Conservation (phyloP, 129 eudicot genomes). For the Flaveria linearis region DNA sequence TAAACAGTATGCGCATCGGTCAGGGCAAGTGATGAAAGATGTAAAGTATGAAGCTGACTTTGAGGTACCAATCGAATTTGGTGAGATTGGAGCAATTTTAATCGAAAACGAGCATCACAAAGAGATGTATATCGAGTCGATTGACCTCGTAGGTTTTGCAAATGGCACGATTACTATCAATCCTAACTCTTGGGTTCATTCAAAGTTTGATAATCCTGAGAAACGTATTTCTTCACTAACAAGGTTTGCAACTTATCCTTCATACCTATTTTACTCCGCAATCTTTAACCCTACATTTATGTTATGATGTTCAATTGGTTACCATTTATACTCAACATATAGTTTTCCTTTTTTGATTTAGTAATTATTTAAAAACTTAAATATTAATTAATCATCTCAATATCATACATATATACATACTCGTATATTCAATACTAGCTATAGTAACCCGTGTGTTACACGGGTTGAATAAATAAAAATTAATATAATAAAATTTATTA, state of each 20-base stretch:
- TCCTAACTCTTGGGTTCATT: slow-evolving; percentile 63
- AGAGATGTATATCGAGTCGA: slow-evolving; percentile 50
- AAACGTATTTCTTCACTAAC: slow-evolving; percentile 62
- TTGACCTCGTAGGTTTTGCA: slow-evolving; percentile 48
- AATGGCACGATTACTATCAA: slow-evolving; percentile 30
- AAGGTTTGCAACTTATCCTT: slow-evolving; percentile 46
- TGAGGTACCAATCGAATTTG: slow-evolving; percentile 51
- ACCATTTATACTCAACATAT: not conserved
- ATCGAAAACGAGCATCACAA: slow-evolving; percentile 66
- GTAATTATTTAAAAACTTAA: not conserved
- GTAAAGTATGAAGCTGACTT: slow-evolving; percentile 40
- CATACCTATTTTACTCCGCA: too few relatives aligned
- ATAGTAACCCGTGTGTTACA: too few relatives aligned
- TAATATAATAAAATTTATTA: too few relatives aligned
- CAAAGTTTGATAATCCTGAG: slow-evolving; percentile 42
- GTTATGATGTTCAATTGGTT: not conserved
- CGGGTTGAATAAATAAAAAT: too few relatives aligned
- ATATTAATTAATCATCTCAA: not conserved
- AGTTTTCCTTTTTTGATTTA: not conserved
- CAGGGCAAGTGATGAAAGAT: slow-evolving; percentile 16
- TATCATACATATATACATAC: not conserved
- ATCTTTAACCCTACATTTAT: not conserved
- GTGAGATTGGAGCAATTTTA: slow-evolving; percentile 56
- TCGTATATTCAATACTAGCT: too few relatives aligned
- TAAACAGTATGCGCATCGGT: slow-evolving; percentile 47